Evolutionary conservation across 2,329 filamentous ascomycete genomes (phyloP).

Genomic region (Diplodia mutila): DNA sequence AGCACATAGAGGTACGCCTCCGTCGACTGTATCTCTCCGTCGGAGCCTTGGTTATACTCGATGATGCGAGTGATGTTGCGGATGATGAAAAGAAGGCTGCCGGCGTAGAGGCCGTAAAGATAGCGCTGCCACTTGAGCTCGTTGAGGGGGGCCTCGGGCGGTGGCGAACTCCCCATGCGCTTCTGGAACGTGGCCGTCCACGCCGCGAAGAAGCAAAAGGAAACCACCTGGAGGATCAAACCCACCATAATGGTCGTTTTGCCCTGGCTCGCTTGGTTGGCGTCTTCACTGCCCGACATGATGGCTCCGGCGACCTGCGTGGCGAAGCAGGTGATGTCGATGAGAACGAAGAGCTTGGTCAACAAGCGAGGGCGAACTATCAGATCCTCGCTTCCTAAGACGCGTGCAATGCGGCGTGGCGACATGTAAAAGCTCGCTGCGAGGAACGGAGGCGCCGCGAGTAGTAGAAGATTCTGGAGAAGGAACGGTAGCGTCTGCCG

Average conservation of each 20-base stretch:
- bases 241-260: background rate
- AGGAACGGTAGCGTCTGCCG: slow-evolving; percentile 31
- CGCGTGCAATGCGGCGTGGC: slow-evolving; percentile 45
- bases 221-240: background rate
- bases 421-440: slow-evolving; percentile 52
- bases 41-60: background rate
- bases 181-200: background rate
- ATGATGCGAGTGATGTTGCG: background rate
- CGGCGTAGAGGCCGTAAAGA: background rate
- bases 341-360: slow-evolving; percentile 3
- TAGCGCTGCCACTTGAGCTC: background rate
- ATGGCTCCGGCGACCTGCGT: background rate
- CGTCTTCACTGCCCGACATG: background rate
- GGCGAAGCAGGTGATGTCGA: background rate
- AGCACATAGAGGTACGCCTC: slow-evolving; percentile 1
- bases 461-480: slow-evolving; percentile 49
- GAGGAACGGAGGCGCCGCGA: slow-evolving; percentile 53
- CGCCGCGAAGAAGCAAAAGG: background rate
- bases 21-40: background rate
- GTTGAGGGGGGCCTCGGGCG: too few species aligned
- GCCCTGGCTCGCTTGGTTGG: background rate
- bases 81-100: background rate
- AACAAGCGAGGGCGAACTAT: background rate
- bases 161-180: background rate
- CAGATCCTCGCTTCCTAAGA: slow-evolving; percentile 27